These are phyloP conservation scores for Rhododendron griersonianum DNA, from an alignment of 148 eudicot genomes.

Conservation along the genomic window DNA sequence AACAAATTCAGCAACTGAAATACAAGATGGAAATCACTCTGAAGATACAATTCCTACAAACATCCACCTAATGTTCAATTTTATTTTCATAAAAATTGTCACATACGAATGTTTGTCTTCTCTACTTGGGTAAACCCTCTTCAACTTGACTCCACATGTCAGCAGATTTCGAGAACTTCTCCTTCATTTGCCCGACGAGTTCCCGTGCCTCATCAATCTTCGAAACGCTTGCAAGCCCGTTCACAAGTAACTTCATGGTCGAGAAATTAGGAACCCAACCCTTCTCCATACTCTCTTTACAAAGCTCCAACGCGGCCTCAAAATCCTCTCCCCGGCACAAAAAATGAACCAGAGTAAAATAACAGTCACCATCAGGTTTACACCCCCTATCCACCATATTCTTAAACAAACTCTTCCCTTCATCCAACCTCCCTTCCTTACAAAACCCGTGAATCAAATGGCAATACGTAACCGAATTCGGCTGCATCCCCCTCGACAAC, in stretches of 20 bases:
- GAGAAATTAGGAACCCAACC: conserved; percentile 70
- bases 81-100: background rate
- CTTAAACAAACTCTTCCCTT: conserved; percentile 55
- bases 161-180: conserved; percentile 48
- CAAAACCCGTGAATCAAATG: conserved; percentile 76
- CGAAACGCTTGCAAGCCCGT: conserved; percentile 61
- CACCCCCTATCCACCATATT: conserved; percentile 43
- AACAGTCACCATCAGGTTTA: conserved; percentile 47
- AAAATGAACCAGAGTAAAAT: conserved; percentile 61
- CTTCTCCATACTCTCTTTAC: conserved; percentile 58
- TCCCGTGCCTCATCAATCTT: conserved; percentile 71
- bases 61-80: background rate
- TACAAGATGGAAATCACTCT: background rate
- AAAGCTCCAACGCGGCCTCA: conserved; percentile 48
- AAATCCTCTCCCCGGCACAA: conserved; percentile 66
- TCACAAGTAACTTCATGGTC: conserved; percentile 69
- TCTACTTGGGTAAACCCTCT: conserved; percentile 48
- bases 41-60: background rate
- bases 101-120: conserved; percentile 5
- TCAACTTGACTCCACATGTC: conserved; percentile 71
- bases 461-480: conserved; percentile 45
- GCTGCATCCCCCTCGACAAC: conserved; percentile 47
- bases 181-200: conserved; percentile 57
- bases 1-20: conserved; percentile 4
- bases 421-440: conserved; percentile 70